phyloP scores from a whole-genome alignment of 495 filamentous ascomycete species.

The Trichodelitschia bisporula region DNA sequence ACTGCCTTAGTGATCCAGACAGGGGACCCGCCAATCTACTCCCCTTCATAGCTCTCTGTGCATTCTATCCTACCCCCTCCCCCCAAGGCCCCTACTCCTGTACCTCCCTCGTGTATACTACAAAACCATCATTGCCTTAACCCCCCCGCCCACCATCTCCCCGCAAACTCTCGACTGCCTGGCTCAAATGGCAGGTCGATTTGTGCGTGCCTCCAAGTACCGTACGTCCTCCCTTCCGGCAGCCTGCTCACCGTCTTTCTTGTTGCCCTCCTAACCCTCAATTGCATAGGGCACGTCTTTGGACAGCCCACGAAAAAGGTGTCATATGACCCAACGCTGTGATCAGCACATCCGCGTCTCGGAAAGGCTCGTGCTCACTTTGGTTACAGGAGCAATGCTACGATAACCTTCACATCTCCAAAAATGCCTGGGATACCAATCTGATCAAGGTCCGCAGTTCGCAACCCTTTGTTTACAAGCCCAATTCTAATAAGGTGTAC shows the following conservation, averaged over 20 bases:
- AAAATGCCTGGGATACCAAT: conserved; percentile 98
- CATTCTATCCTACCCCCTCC: no score
- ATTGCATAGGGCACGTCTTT: conserved; percentile 77
- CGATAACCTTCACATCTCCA: conserved; percentile 82
- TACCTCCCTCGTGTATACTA: no score
- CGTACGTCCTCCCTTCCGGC: conserved; percentile 32
- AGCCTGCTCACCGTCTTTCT: conserved; percentile 8
- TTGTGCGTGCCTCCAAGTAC: conserved; percentile 96
- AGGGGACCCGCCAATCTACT: no score
- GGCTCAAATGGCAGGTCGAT: conserved; percentile 65
- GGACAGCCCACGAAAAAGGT: conserved; percentile 83
- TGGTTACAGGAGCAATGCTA: conserved; percentile 57
- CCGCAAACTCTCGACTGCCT: no score
- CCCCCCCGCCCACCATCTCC: no score
- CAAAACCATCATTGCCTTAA: no score
- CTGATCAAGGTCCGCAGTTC: conserved; percentile 80
- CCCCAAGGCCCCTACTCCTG: no score
- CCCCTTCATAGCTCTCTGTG: no score
- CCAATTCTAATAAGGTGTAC: conserved; percentile 4
- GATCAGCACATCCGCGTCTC: conserved; percentile 9
- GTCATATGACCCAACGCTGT: conserved; percentile 3
- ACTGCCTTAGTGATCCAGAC: no score
- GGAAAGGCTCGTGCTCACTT: neutral
- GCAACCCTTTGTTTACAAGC: no score
- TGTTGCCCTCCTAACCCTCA: conserved; percentile 12